Evolutionary conservation across 305 asterid species (phyloP).

Genomic region (Rubia peregrina): DNA sequence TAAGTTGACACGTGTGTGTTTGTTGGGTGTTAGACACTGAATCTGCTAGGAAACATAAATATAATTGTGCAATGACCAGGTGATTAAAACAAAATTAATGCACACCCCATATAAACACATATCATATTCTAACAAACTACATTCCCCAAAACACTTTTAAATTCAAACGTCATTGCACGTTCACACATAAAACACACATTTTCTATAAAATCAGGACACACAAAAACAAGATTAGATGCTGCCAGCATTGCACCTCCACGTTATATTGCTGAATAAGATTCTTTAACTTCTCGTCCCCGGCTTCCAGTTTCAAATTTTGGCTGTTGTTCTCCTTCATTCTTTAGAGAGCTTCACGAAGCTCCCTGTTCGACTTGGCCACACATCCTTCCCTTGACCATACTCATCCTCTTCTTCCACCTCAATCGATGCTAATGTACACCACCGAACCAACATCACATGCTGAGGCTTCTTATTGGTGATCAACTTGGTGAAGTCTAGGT

Average conservation of each 20-base stretch:
- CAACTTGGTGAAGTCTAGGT: slow-evolving; percentile 28
- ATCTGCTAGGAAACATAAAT: too few species aligned
- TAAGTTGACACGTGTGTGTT: too few species aligned
- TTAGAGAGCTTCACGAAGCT: slow-evolving; percentile 16
- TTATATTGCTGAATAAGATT: slow-evolving; percentile 15
- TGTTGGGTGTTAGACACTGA: too few species aligned
- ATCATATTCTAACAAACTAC: too few species aligned
- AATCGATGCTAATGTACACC: slow-evolving; percentile 4
- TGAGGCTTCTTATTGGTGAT: slow-evolving; percentile 33
- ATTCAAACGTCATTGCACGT: too few species aligned
- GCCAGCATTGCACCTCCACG: slow-evolving; percentile 33
- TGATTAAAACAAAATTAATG: too few species aligned
- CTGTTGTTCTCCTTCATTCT: background rate
- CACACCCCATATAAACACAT: too few species aligned
- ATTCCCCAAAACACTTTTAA: too few species aligned
- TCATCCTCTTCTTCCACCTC: slow-evolving; percentile 20
- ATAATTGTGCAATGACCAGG: too few species aligned
- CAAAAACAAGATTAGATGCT: background rate
- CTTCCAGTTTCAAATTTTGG: slow-evolving; percentile 14
- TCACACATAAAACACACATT: too few species aligned
- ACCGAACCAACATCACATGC: slow-evolving; percentile 19
- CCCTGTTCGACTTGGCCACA: slow-evolving; percentile 12
- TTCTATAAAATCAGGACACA: too few species aligned
- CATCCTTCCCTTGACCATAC: slow-evolving; percentile 4
- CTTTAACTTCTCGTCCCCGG: slow-evolving; percentile 43